Evolutionary conservation across 2,329 filamentous ascomycete species (phyloP).

Genomic region (Myriosclerotinia curreyana): DNA sequence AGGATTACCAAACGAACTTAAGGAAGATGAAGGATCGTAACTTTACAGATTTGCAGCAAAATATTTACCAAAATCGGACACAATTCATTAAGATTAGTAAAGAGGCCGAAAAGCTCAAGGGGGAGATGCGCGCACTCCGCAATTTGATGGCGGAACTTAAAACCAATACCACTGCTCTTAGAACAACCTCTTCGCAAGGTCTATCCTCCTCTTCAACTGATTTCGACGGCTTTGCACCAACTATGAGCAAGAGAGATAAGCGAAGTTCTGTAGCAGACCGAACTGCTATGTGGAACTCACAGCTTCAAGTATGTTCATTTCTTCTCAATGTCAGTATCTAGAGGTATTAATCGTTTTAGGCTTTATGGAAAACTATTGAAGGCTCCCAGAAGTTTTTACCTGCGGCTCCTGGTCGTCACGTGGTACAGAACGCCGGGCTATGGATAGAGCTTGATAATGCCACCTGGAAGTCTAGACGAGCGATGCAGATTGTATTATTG

Average conservation of each 20-base stretch:
- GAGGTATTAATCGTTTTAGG: conserved; percentile 45
- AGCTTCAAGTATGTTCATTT: conserved; percentile 48
- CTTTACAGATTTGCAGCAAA: conserved; percentile 77
- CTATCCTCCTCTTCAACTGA: conserved; percentile 46
- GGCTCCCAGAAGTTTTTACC: conserved; percentile 96
- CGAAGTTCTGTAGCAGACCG: conserved; percentile 80
- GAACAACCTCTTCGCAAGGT: conserved; percentile 54
- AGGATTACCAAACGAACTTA: conserved; percentile 37
- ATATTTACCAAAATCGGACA: conserved; percentile 92
- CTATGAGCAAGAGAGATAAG: conserved; percentile 70
- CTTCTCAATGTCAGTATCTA: neutral
- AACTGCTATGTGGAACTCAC: conserved; percentile 64
- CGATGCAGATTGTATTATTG: conserved; percentile 86
- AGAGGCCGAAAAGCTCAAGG: conserved; percentile 95
- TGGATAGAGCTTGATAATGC: conserved; percentile 98
- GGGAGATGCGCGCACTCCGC: conserved; percentile 87
- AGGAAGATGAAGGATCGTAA: conserved; percentile 37
- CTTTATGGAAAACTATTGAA: conserved; percentile 95
- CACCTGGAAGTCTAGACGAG: conserved; percentile 87
- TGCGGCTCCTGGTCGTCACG: conserved; percentile 84
- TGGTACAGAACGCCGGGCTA: conserved; percentile 84
- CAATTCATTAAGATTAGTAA: conserved; percentile 99
- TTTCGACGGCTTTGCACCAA: conserved; percentile 51
- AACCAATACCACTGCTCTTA: conserved; percentile 65
- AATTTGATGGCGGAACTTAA: conserved; percentile 93